Evolutionary conservation across 2,329 filamentous ascomycete genomes (phyloP), one percentile per base, ranked within the genome.

Genomic region (Ascochyta lentis): DNA sequence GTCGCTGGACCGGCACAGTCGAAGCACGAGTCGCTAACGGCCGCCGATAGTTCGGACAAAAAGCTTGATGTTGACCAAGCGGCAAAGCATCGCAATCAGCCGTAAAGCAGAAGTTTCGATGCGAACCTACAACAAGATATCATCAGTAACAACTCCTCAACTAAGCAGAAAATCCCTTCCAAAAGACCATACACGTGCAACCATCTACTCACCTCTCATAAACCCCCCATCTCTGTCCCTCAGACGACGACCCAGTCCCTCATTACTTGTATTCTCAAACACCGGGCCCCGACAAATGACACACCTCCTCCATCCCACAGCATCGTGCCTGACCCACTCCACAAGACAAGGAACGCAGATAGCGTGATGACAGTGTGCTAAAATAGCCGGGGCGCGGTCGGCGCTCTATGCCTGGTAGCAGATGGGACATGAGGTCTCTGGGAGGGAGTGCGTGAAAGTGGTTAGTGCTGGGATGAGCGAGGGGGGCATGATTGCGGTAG

Each of bases 311-410:
- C 15, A 19, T 8, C 49, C 49, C 3, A 1, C 6, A 10, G 26
- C 34, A 12, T 2, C 5, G 2, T 34, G 45, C n/a, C 24, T 39
- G 5, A 12, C 38, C n/a, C 23, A 22, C 22, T 16, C 15, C 9
- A 54, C 31, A 12, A 54, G 45, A 29, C 51, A 54, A 3, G 33
- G 39, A 6, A 49, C 34, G 15, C 51, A 54, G 4, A 54, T 22
- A 10, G 45, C 34, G 15, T 54, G 51, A 8, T 44, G 40, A 16
- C 51, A 54, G 8, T 15, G 26, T 7, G 45, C 39, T 2, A 54
- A 13, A 3, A 49, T 22, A 1, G 51, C 45, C 26, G 51, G 51
- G n/a, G 51, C 34, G 4, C 40, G 39, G 4, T 44, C 22, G 34
- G 45, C 39, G 33, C 26, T 34, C 45, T 49, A 54, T 1, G 45